Conservation (phyloP, 768 basidiomycete species). For the Leccinum longicurvipes region DNA sequence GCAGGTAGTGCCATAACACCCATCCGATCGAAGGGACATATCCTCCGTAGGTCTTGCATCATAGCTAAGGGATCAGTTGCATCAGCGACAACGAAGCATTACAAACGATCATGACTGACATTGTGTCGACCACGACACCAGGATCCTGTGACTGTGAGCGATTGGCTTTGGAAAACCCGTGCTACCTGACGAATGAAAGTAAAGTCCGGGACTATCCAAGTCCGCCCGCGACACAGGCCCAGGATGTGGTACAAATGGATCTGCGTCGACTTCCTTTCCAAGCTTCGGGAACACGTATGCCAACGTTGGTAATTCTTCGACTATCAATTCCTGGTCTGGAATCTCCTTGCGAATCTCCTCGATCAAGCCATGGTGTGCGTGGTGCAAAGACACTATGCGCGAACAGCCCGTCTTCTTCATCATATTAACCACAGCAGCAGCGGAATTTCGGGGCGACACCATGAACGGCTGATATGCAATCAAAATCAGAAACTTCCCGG, state of each 20-base stretch:
- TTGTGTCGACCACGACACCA: slow-evolving; percentile 30
- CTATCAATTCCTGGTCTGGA: neutral
- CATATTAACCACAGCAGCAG: slow-evolving; percentile 5
- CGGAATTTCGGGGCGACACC: slow-evolving; percentile 23
- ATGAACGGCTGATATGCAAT: slow-evolving; percentile 24
- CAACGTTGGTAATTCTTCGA: slow-evolving; percentile 19
- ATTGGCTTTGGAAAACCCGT: slow-evolving; percentile 46
- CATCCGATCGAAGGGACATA: slow-evolving; percentile 15
- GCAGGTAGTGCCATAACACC: slow-evolving; percentile 35
- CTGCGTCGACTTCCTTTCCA: slow-evolving; percentile 25
- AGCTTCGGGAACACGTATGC: slow-evolving; percentile 36
- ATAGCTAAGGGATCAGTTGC: neutral
- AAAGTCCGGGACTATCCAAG: neutral
- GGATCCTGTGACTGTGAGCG: slow-evolving; percentile 26
- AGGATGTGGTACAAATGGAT: slow-evolving; percentile 11
- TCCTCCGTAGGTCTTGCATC: neutral
- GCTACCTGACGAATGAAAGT: slow-evolving; percentile 32
- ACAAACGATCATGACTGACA: slow-evolving; percentile 22
- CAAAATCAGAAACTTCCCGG: slow-evolving; percentile 22
- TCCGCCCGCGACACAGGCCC: neutral
- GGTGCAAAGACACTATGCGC: slow-evolving; percentile 9
- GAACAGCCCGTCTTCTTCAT: slow-evolving; percentile 9
- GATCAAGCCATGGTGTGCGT: slow-evolving; percentile 11
- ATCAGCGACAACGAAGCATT: neutral
- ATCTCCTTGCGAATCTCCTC: slow-evolving; percentile 2